These are phyloP conservation scores for Allium fistulosum DNA, from an alignment of 106 monocot genomes.

Conservation along the genomic window DNA sequence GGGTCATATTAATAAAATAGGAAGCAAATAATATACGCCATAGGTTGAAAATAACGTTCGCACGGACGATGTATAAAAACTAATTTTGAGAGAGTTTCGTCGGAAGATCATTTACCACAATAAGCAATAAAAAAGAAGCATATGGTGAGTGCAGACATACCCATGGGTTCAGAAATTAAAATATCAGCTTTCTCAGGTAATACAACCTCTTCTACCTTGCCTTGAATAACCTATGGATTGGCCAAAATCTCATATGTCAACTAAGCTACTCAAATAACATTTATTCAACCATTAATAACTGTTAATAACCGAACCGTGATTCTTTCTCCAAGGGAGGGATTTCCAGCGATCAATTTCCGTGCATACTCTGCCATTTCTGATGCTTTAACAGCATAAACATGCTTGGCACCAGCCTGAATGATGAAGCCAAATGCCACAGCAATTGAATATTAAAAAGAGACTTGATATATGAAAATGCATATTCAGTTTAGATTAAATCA, in stretches of 20 bases:
- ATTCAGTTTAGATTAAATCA: too few relatives aligned
- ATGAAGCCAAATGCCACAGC: background rate
- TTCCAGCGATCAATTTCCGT: slow-evolving; percentile 64
- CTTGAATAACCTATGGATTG: slow-evolving; percentile 64
- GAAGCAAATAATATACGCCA: too few relatives aligned
- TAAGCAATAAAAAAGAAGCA: too few relatives aligned
- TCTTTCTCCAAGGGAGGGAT: slow-evolving; percentile 70
- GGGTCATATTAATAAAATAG: too few relatives aligned
- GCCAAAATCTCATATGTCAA: slow-evolving; percentile 6
- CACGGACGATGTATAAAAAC: too few relatives aligned
- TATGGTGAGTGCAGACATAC: slow-evolving; percentile 25
- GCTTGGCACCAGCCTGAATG: slow-evolving; percentile 89
- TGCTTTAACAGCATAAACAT: slow-evolving; percentile 98
- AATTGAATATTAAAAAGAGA: too few relatives aligned
- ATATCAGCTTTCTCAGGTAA: slow-evolving; percentile 98
- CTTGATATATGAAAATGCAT: too few relatives aligned
- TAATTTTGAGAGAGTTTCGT: too few relatives aligned
- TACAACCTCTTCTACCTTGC: slow-evolving; percentile 90
- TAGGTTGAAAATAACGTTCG: too few relatives aligned
- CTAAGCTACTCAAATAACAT: background rate
- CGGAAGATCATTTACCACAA: too few relatives aligned
- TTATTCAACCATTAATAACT: background rate
- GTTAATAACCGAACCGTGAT: slow-evolving; percentile 57
- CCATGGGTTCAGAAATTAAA: slow-evolving; percentile 99
- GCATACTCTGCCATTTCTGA: slow-evolving; percentile 99